Evolutionary conservation across 805 yeast species (phyloP), one percentile per base, ranked within the genome.

Genomic region (Teunomyces gatunensis): DNA sequence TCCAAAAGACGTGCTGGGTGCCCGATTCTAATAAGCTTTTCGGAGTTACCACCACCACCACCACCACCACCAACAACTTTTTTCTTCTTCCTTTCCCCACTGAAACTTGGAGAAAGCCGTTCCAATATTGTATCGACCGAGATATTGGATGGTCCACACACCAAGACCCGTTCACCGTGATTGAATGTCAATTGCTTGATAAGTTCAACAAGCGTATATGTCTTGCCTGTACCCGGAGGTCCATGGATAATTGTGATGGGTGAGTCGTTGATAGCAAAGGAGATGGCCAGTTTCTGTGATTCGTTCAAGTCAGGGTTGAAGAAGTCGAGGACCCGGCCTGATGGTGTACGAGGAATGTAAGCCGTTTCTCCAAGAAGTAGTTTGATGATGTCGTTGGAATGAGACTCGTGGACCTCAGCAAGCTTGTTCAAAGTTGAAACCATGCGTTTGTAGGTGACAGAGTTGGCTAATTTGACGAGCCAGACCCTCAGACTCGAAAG

Each of bases 81-180:
- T 64, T 10, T 76, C 72, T 1, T 40, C 72, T 35, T 74, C 59
- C 34, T 73, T 12, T 45, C 37, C 6, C 30, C 35, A 20, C 25
- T 34, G 45, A 71, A 69, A 4, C 50, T 54, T 2, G 67, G 64
- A 7, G 74, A 63, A 18, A 92, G 64, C 49, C 97, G 71, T 63
- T 92, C 97, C 42, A 91, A 65, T 12, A 92, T 86, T 0, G 96
- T 92, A 63, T 92, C 98, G 1, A 91, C 96, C 0, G 97, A 82
- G 12, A 90, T 84, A 61, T 92, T 92, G 0, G 97, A 90, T 0
- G 98, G 96, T 0, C 97, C 97, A 68, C 97, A 91, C 0, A 92
- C 91, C 25, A 92, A 69, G 0, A 92, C 83, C 39, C 90, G 65
- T 45, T 74, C 75, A 12, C 61, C 56, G 5, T 58, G 58, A 11